Evolutionary conservation across 2,329 filamentous ascomycete species (phyloP).

Genomic region (Huntiella savannae): DNA sequence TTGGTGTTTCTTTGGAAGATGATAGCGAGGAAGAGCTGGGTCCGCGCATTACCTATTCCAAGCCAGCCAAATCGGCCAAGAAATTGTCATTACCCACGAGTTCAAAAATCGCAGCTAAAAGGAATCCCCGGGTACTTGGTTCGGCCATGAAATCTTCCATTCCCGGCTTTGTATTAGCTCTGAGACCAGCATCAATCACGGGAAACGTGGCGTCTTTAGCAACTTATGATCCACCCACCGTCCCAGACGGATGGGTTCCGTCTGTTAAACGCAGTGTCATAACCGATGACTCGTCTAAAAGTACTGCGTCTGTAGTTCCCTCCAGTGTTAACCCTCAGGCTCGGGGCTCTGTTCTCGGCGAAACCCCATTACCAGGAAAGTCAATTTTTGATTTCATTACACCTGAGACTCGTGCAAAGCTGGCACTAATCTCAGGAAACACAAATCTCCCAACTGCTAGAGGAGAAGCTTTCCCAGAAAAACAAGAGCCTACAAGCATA

Average conservation of each 20-base stretch:
- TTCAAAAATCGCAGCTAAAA: neutral
- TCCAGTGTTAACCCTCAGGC: neutral
- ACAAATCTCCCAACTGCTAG: slow-evolving; percentile 57
- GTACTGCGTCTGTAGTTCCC: neutral
- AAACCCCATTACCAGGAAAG: slow-evolving; percentile 65
- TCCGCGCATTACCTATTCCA: slow-evolving; percentile 13
- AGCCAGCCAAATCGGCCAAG: slow-evolving; percentile 13
- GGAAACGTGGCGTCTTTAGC: neutral
- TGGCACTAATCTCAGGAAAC: slow-evolving; percentile 59
- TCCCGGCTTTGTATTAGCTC: slow-evolving; percentile 3
- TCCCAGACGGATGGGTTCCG: slow-evolving; percentile 5
- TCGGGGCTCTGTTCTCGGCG: slow-evolving; percentile 34
- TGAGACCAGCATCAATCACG: neutral
- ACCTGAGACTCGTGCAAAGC: slow-evolving; percentile 52
- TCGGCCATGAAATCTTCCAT: neutral
- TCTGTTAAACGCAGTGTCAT: neutral
- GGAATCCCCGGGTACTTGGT: neutral
- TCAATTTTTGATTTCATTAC: slow-evolving; percentile 91
- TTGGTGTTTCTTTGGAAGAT: slow-evolving; percentile 20
- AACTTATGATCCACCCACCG: slow-evolving; percentile 3
- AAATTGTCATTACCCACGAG: slow-evolving; percentile 15
- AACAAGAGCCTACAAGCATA: slow-evolving; percentile 39
- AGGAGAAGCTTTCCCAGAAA: slow-evolving; percentile 45
- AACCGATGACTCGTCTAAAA: neutral
- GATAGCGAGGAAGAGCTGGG: slow-evolving; percentile 27